Conservation (phyloP, 2,329 filamentous ascomycete species). For the Xylaria polymorpha region DNA sequence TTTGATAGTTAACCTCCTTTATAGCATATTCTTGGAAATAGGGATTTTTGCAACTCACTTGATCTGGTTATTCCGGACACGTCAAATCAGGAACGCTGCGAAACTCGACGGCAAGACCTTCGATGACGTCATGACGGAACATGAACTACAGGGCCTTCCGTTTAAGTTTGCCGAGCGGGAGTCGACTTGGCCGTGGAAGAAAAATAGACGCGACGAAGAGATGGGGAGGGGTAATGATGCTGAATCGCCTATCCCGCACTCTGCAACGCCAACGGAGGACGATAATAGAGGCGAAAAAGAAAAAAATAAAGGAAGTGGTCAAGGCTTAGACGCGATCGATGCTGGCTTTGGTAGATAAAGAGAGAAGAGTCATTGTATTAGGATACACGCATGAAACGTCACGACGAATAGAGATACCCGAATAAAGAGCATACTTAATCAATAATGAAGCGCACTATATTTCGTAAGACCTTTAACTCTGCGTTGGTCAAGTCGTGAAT, state of each 20-base stretch:
- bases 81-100: constrained; percentile 63
- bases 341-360: not conserved
- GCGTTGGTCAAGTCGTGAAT: not conserved
- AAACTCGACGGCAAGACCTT: constrained; percentile 64
- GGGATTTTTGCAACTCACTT: constrained; percentile 70
- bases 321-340: not conserved
- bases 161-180: constrained; percentile 55
- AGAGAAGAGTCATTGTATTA: not conserved
- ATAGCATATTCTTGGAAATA: constrained; percentile 66
- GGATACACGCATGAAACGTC: not conserved
- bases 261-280: not conserved
- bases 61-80: constrained; percentile 68
- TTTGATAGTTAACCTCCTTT: constrained; percentile 13
- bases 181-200: constrained; percentile 28
- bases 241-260: not conserved
- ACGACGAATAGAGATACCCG: not conserved
- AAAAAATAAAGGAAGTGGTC: not conserved
- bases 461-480: not conserved
- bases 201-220: constrained; percentile 36
- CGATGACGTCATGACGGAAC: constrained; percentile 61
- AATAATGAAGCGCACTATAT: not conserved
- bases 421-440: not conserved
- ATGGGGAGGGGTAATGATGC: constrained; percentile 9
- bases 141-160: constrained; percentile 47
- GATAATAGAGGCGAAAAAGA: not conserved